Evolutionary conservation across 148 eudicot genomes (phyloP), one percentile per base, ranked within the genome.

Genomic region (Rhododendron henanense): DNA sequence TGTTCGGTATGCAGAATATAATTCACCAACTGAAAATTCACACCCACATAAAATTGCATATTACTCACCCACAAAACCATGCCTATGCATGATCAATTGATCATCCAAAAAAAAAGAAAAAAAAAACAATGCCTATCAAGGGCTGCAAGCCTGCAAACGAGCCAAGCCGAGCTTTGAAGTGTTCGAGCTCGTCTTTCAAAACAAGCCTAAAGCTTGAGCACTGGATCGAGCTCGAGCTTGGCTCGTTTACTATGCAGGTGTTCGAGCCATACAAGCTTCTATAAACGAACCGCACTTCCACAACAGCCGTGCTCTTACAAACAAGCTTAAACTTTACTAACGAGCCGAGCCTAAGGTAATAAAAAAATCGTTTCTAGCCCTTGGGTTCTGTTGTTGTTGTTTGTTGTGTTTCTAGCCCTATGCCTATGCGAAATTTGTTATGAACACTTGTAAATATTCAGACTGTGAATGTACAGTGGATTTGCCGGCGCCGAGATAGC

Each of bases 401-500:
- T n/a, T 41, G 31, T 65, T n/a, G 16, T 65, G 14, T 10, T 67
- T 25, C 35, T 10, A n/a, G 31, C 31, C 65, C 37, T 19, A 28
- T 15, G 13, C 10, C n/a, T 51, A 39, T 6, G 33, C 44, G 33
- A 71, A 71, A 41, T 41, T 41, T 31, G 14, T 4, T 33, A 71
- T 71, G 33, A 71, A 28, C 6, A 71, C 2, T 10, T 1, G 39
- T 13, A 28, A 28, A 71, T 28, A 10, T 23, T 25, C 31, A n/a
- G 41, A 7, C 4, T 2, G 61, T 23, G 25, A 87, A 37, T 71
- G 35, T 91, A 95, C 98, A 33, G 98, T 96, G 78, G 99, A 96
- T 89, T 96, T 96, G 53, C 98, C 99, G 84, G 98, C 97, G 57
- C 99, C 98, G 87, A 96, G 94, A 88, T 96, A 96, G 57, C 99